Percentiles rank a stretch among this genome's conserved stretches.
These are phyloP conservation scores for Rosa lucieae DNA, from an alignment of 306 rosid species.

Conservation along the genomic window DNA sequence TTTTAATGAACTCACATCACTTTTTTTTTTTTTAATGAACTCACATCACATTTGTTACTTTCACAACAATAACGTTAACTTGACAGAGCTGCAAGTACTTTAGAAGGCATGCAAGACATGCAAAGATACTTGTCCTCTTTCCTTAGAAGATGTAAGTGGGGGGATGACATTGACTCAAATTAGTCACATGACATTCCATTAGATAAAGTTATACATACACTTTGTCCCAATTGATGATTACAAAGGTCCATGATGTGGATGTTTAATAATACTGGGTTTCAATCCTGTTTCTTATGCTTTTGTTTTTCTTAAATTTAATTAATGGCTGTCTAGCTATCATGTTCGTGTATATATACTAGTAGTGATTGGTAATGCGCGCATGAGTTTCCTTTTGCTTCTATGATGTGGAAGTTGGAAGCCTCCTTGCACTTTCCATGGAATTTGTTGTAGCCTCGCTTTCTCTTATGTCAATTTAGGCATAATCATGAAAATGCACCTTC, in stretches of 20 bases:
- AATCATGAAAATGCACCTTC: neutral
- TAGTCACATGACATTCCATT: constrained; percentile 11
- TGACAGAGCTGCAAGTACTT: neutral
- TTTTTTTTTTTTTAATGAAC: too few relatives aligned
- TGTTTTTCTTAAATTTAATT: neutral
- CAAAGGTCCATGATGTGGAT: constrained; percentile 18
- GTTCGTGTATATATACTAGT: neutral
- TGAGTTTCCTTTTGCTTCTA: neutral
- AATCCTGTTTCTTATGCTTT: neutral
- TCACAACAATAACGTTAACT: neutral
- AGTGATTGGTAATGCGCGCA: neutral
- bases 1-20: neutral
- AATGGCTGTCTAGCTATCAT: neutral
- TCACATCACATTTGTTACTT: neutral
- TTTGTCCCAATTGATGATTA: constrained; percentile 26
- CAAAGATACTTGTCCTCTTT: constrained; percentile 2
- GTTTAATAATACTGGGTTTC: neutral
- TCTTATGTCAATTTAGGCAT: neutral
- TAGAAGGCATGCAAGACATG: constrained; percentile 5
- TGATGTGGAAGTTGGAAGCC: constrained; percentile 29
- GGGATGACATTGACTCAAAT: neutral
- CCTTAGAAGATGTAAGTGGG: neutral
- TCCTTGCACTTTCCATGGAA: constrained; percentile 58
- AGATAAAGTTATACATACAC: neutral
- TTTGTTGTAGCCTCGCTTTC: constrained; percentile 31